Conservation (phyloP, 208 protist species). For the Acanthamoeba pearcei region DNA sequence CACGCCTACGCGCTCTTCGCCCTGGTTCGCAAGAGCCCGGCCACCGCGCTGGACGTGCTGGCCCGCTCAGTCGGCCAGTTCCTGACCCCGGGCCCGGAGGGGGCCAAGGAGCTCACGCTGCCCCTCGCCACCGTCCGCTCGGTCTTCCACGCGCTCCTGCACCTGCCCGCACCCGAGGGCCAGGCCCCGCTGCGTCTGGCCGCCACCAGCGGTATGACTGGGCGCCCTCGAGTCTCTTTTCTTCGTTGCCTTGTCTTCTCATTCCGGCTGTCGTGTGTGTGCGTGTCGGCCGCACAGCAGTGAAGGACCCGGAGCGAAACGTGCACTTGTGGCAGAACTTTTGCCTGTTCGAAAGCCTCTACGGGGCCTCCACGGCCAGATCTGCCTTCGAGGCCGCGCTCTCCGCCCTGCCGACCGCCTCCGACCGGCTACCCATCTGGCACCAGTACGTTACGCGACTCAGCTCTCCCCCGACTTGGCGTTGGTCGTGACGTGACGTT, state of each 20-base stretch:
- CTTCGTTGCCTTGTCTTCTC: no score
- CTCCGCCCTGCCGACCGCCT: not conserved
- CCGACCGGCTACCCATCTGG: not conserved
- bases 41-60: not conserved
- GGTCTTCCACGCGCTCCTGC: no score
- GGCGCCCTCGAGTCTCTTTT: no score
- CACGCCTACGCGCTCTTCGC: conserved; percentile 8
- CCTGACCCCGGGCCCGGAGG: not conserved
- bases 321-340: conserved; percentile 12
- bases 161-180: no score
- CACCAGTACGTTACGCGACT: not conserved
- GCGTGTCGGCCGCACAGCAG: no score
- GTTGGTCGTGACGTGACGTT: not conserved
- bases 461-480: not conserved
- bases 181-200: not conserved
- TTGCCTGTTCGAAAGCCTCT: conserved; percentile 30
- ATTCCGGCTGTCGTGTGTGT: no score
- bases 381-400: conserved; percentile 10
- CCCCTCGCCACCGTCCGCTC: no score
- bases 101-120: not conserved
- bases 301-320: not conserved
- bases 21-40: not conserved
- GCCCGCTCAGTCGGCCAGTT: not conserved
- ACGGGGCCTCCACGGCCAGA: not conserved
- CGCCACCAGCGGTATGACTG: not conserved